Conservation (phyloP, 371 early-diverging fungal species). For the Apophysomyces ossiformis region DNA sequence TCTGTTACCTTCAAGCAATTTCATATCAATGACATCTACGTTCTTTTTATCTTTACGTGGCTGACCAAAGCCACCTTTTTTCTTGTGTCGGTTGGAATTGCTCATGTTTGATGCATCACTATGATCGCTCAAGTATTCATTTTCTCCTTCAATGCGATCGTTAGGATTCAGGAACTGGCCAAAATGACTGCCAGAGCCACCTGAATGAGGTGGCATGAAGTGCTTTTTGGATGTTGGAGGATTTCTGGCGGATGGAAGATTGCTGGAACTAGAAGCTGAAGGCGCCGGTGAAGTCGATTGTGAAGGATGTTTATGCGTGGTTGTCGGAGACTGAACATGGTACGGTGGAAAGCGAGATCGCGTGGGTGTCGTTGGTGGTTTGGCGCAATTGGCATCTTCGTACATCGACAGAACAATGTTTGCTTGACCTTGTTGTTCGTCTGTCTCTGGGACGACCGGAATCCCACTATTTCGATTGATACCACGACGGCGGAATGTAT, state of each 20-base stretch:
- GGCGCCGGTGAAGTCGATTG: conserved; percentile 33
- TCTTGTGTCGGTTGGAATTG: conserved; percentile 26
- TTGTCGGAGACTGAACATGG: conserved; percentile 14
- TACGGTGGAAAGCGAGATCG: conserved; percentile 18
- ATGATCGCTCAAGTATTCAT: conserved; percentile 64
- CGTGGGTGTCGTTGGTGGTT: background rate
- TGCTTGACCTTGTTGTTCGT: conserved; percentile 45
- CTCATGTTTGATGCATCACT: conserved; percentile 60
- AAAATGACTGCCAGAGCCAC: conserved; percentile 17
- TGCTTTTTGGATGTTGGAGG: conserved; percentile 12
- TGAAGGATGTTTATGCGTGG: conserved; percentile 12
- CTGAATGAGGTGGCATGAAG: conserved; percentile 4
- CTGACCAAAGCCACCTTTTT: conserved; percentile 20
- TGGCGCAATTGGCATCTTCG: conserved; percentile 29
- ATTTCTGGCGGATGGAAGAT: conserved; percentile 13
- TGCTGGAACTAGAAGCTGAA: conserved; percentile 28
- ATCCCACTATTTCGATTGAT: conserved; percentile 45
- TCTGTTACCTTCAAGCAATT: conserved; percentile 68
- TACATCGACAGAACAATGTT: conserved; percentile 61
- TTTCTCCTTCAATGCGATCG: conserved; percentile 43
- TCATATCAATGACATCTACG: conserved; percentile 73
- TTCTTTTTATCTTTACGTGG: conserved; percentile 72
- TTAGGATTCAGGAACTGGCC: conserved; percentile 47
- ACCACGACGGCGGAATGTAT: conserved; percentile 44
- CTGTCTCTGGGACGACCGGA: conserved; percentile 61